Evolutionary conservation across 176 grass and related monocot genomes (phyloP).

Genomic region (Carex scoparia): DNA sequence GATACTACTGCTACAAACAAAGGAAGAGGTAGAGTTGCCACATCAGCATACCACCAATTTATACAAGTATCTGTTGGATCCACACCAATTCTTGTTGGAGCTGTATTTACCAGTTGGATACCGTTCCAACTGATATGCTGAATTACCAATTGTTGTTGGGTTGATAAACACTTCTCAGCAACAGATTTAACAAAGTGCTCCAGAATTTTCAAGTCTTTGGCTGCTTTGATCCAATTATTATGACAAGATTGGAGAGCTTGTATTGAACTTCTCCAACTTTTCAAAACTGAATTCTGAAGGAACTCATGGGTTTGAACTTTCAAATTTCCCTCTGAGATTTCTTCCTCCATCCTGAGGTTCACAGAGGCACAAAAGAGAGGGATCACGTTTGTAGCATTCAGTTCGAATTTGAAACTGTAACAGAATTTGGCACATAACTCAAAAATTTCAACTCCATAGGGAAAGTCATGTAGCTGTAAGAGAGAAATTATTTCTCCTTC

Average conservation of each 20-base stretch:
- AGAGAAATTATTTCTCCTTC: slow-evolving; percentile 40
- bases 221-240: slow-evolving; percentile 52
- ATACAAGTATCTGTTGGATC: slow-evolving; percentile 51
- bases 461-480: slow-evolving; percentile 57
- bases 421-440: slow-evolving; percentile 80
- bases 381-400: slow-evolving; percentile 72
- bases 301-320: slow-evolving; percentile 59
- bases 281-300: slow-evolving; percentile 60
- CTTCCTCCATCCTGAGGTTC: slow-evolving; percentile 80
- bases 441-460: slow-evolving; percentile 60
- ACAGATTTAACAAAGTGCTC: slow-evolving; percentile 63
- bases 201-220: slow-evolving; percentile 71
- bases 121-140: slow-evolving; percentile 75
- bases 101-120: slow-evolving; percentile 59
- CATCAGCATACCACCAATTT: slow-evolving; percentile 91
- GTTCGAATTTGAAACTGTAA: slow-evolving; percentile 80
- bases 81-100: slow-evolving; percentile 49
- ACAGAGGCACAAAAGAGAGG: slow-evolving; percentile 62
- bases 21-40: slow-evolving; percentile 62
- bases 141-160: slow-evolving; percentile 67
- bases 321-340: slow-evolving; percentile 78
- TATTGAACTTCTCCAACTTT: slow-evolving; percentile 75
- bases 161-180: slow-evolving; percentile 52
- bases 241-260: slow-evolving; percentile 64
- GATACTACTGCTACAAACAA: slow-evolving; percentile 70